phyloP scores from a whole-genome alignment of 176 grass and related monocot species.

The Carex myosuroides region DNA sequence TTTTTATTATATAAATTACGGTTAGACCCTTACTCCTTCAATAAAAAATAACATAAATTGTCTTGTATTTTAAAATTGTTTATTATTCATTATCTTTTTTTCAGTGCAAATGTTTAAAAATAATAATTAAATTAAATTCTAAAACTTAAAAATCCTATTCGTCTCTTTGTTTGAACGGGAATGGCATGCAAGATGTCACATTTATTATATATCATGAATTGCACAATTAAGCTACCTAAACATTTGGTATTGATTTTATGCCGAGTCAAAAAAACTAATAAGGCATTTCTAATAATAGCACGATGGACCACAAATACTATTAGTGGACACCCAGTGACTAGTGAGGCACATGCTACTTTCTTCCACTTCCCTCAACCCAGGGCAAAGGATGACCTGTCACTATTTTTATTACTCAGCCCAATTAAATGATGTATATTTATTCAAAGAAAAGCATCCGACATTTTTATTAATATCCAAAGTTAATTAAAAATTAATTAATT shows the following conservation, averaged over 20 bases:
- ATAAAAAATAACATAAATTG: too few species aligned
- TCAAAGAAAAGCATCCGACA: too few species aligned
- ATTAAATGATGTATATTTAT: not conserved
- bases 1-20: too few species aligned
- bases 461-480: too few species aligned
- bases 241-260: conserved; percentile 8
- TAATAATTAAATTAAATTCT: not conserved
- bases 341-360: conserved; percentile 3
- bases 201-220: conserved; percentile 17
- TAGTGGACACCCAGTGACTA: not conserved
- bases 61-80: not conserved
- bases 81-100: not conserved
- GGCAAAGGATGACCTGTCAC: not conserved
- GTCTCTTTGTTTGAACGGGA: not conserved
- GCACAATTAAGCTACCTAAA: not conserved
- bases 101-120: not conserved
- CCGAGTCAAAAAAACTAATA: conserved; percentile 15
- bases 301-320: conserved; percentile 2
- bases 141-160: not conserved
- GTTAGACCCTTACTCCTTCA: too few species aligned
- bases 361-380: not conserved
- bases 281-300: conserved; percentile 15
- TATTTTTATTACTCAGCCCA: not conserved
- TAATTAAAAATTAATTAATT: too few species aligned
- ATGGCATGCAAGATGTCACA: not conserved